Evolutionary conservation across 2,329 filamentous ascomycete species (phyloP), one percentile per base, ranked within the genome.

Genomic region (Gaeumannomyces tritici): DNA sequence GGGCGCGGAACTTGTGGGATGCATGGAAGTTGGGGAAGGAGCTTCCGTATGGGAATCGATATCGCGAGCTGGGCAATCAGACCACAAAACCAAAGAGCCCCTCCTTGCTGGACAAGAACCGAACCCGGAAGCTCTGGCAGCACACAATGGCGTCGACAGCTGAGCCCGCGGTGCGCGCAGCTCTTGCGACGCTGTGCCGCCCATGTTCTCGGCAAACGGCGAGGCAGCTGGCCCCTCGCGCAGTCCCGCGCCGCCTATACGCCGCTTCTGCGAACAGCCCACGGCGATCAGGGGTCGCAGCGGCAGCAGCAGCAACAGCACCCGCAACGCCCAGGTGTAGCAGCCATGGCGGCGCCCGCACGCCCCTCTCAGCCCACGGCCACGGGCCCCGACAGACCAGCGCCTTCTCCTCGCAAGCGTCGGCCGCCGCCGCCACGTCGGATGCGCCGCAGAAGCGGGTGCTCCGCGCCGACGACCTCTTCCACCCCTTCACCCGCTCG

Each of bases 401-500:
- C 35, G 28, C 42, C 62, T 63, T 33, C 31, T 60, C 62, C 21
- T 60, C 54, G 26, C 42, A 47, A 24, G 67, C 64, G n/a, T 68
- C 68, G 28, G 61, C 64, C 13, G 62, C 63, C 13, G 62, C 63
- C 13, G 61, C 69, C 8, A 63, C 69, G 13, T 33, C 70, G 1
- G 62, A 72, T 11, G 66, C 67, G 24, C 64, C 72, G 28, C 71
- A 69, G 58, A 62, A n/a, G 54, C 61, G 54, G 26, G 69, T 77
- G 35, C 81, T 96, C 29, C 80, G 80, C 66, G 82, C 86, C 60
- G 86, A 96, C 76, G 89, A 97, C 72, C 87, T 99, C 63, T 99
- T 98, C 80, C 93, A 99, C 75, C 86, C 91, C 12, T 96, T 95
- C 74, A 90, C 91, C 47, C 82, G 88, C 66, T 99, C 95, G 18